These are phyloP conservation scores for Ophiostoma novo-ulmi DNA, from an alignment of 2,329 filamentous ascomycete species.

Conservation along the genomic window DNA sequence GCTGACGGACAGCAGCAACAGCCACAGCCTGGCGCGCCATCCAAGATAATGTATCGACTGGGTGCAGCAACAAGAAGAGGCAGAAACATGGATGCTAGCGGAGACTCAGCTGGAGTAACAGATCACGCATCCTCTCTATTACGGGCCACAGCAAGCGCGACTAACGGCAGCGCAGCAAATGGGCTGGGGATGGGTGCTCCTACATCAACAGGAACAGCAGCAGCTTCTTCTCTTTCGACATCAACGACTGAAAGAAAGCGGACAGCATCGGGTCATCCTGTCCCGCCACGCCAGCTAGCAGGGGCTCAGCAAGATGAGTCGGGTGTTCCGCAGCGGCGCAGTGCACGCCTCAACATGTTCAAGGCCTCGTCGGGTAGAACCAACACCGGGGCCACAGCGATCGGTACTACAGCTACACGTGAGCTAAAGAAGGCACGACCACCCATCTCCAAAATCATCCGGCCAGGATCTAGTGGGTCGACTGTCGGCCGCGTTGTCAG, in stretches of 20 bases:
- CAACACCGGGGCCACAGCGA: constrained; percentile 51
- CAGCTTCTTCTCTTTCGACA: constrained; percentile 36
- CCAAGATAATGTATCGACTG: constrained; percentile 58
- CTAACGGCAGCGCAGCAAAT: constrained; percentile 18
- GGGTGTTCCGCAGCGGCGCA: constrained; percentile 60
- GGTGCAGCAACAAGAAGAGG: constrained; percentile 41
- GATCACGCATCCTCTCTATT: constrained; percentile 39
- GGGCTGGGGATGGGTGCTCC: neutral
- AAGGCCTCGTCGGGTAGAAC: constrained; percentile 63
- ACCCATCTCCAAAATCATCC: constrained; percentile 60
- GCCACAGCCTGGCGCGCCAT: constrained; percentile 39
- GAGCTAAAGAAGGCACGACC: constrained; percentile 82
- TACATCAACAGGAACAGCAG: neutral
- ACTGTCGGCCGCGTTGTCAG: constrained; percentile 83
- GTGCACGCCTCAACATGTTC: constrained; percentile 64
- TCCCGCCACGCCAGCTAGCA: constrained; percentile 42
- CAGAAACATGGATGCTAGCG: constrained; percentile 37
- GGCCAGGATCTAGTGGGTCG: constrained; percentile 59
- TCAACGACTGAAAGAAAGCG: constrained; percentile 68
- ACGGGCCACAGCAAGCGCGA: constrained; percentile 32
- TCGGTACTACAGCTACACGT: constrained; percentile 57
- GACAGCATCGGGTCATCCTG: constrained; percentile 80
- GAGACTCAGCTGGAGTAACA: constrained; percentile 28
- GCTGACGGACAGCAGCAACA: constrained; percentile 27
- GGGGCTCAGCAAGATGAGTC: constrained; percentile 56